Evolutionary conservation across 371 early-diverging fungal species (phyloP), one percentile per base, ranked within the genome.

Genomic region (Coemansia sp.): DNA sequence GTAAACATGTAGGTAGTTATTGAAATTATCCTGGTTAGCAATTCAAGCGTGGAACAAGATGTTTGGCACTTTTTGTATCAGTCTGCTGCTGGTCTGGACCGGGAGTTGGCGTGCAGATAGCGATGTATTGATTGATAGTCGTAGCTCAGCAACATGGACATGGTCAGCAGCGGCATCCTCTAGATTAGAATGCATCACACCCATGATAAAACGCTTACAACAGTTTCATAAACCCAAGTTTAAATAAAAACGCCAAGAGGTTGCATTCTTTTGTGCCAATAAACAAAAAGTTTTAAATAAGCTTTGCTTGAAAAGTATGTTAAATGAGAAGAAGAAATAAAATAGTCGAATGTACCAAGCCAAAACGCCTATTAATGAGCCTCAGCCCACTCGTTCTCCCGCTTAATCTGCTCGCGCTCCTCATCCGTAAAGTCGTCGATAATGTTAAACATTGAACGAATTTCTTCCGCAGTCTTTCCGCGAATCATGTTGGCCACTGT

Each of bases 401-500:
- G 72, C 37, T 5, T 28, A 5, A 6, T 28, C 6, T 28, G 28
- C 28, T 28, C 28, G 3, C 5, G 3, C 28, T 28, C 28, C 4
- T 25, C 4, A 7, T 28, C 28, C 7, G 28, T 28, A 28, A 28
- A 5, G 3, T 28, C 28, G 6, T 28, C 28, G 61, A 86, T 86
- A 70, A 98, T 96, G 82, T 94, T 95, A 85, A 98, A 98, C 63
- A 88, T 88, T 71, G 90, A 89, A 66, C 98, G 88, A 70, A 97
- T 94, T 74, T 98, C 95, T 79, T 96, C 95, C 14, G 94, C 91
- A 26, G 89, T 86, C 85, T 96, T 96, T 56, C 88, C 95, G 75
- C 94, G 94, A 84, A 98, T 96, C 94, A 96, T 94, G 80, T 96
- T 96, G 64, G 98, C 98, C 59, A 97, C 95, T 16, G 93, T 96